These are phyloP conservation scores for Thalassiosira hispida DNA, from an alignment of 352 stramenopile genomes.

Conservation along the genomic window DNA sequence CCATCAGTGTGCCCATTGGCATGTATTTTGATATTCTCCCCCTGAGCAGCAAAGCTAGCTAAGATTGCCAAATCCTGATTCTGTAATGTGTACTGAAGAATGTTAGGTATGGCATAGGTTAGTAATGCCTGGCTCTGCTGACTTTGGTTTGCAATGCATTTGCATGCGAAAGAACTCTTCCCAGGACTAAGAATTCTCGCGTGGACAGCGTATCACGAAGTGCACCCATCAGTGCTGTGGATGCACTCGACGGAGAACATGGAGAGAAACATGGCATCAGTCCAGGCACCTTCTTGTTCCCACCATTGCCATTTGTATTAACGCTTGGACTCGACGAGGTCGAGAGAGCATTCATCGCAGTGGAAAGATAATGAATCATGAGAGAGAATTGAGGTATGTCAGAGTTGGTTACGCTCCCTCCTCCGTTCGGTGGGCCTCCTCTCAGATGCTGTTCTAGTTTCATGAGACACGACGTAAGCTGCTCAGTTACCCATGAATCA, in stretches of 20 bases:
- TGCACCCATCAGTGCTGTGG: background rate
- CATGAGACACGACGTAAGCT: conserved; percentile 16
- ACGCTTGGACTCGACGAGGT: background rate
- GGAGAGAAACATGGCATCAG: conserved; percentile 1
- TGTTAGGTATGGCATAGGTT: conserved; percentile 37
- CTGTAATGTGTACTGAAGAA: conserved; percentile 59
- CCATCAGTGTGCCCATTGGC: background rate
- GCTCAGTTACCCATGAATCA: conserved; percentile 26
- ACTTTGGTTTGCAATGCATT: conserved; percentile 27
- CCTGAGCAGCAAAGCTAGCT: conserved; percentile 48
- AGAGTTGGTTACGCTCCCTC: background rate
- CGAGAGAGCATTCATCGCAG: conserved; percentile 17
- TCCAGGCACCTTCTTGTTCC: background rate
- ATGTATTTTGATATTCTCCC: conserved; percentile 66
- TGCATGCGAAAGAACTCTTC: conserved; percentile 25
- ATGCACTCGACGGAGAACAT: background rate
- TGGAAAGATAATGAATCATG: conserved; percentile 25
- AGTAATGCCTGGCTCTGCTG: conserved; percentile 13
- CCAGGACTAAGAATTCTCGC: conserved; percentile 34
- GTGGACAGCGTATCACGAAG: conserved; percentile 27
- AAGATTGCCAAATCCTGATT: conserved; percentile 53
- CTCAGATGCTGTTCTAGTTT: conserved; percentile 19
- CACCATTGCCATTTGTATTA: background rate
- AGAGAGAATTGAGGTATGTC: background rate
- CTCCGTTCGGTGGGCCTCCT: background rate